Evolutionary conservation across 768 basidiomycete genomes (phyloP).

Genomic region (Stropharia rugosoannulata): DNA sequence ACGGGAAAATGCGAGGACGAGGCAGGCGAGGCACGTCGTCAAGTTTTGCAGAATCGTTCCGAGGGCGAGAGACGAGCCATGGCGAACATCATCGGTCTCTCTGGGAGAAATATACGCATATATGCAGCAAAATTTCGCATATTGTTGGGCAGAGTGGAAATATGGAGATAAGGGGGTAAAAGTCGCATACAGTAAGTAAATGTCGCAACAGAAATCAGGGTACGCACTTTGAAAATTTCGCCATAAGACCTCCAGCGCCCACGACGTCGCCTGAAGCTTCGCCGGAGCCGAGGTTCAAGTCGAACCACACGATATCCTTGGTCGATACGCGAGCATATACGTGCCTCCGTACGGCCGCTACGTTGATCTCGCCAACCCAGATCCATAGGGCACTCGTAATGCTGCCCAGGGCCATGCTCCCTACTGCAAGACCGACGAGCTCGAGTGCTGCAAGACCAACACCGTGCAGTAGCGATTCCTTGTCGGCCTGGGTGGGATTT

Average conservation of each 20-base stretch:
- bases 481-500: conserved; percentile 34
- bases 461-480: conserved; percentile 50
- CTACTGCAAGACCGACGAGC: conserved; percentile 64
- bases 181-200: not conserved
- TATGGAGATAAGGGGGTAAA: not conserved
- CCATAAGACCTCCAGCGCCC: conserved; percentile 91
- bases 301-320: conserved; percentile 91
- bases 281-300: conserved; percentile 66
- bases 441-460: conserved; percentile 64
- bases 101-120: too few species aligned
- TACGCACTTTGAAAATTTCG: conserved; percentile 79
- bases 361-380: conserved; percentile 80
- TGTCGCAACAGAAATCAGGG: too few species aligned
- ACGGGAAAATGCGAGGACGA: conserved; percentile 78
- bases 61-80: conserved; percentile 77
- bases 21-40: conserved; percentile 74
- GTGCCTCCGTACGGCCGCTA: conserved; percentile 58
- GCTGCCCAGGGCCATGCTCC: conserved; percentile 70
- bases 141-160: not conserved
- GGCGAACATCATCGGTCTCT: conserved; percentile 92
- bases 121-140: too few species aligned
- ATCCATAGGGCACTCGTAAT: conserved; percentile 83
- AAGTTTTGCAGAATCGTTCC: conserved; percentile 81
- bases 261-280: conserved; percentile 38
- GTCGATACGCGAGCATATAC: conserved; percentile 68